Percentiles rank a stretch among this genome's conserved stretches.
Conservation (phyloP, 1,284 basidiomycete genomes). For the Cutaneotrichosporon daszewskae region DNA sequence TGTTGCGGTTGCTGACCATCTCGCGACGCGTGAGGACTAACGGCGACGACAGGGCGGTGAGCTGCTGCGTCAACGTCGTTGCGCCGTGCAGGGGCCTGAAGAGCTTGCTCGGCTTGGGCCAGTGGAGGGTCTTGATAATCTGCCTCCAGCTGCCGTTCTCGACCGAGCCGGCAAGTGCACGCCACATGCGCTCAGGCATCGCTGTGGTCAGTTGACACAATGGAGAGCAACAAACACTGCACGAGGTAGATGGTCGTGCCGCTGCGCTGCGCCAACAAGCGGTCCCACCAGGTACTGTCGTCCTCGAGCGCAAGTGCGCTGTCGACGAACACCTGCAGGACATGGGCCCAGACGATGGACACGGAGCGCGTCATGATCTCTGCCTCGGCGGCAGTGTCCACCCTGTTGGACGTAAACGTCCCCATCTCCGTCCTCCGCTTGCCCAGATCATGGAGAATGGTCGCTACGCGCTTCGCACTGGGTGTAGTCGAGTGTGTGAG, state of each 20-base stretch:
- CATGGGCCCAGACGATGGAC: constrained; percentile 44
- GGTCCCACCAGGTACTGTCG: constrained; percentile 43
- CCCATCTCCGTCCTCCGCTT: not conserved
- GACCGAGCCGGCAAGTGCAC: constrained; percentile 18
- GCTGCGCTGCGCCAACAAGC: constrained; percentile 20
- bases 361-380: constrained; percentile 43
- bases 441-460: constrained; percentile 22
- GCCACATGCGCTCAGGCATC: constrained; percentile 38
- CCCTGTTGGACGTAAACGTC: constrained; percentile 6
- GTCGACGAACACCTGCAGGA: constrained; percentile 36
- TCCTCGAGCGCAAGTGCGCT: constrained; percentile 36
- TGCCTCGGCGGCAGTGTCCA: constrained; percentile 33
- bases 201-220: constrained; percentile 22
- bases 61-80: not conserved
- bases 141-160: constrained; percentile 4
- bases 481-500: constrained; percentile 30
- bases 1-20: constrained; percentile 32
- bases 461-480: constrained; percentile 20
- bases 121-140: constrained; percentile 18
- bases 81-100: constrained; percentile 12
- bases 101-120: constrained; percentile 10
- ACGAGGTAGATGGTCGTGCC: constrained; percentile 39
- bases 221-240: constrained; percentile 35
- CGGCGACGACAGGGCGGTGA: constrained; percentile 36
- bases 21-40: constrained; percentile 41